Percentiles rank a stretch among this genome's conserved stretches.
Conservation (phyloP, 805 yeast species). For the Nakazawaea ambrosiae region DNA sequence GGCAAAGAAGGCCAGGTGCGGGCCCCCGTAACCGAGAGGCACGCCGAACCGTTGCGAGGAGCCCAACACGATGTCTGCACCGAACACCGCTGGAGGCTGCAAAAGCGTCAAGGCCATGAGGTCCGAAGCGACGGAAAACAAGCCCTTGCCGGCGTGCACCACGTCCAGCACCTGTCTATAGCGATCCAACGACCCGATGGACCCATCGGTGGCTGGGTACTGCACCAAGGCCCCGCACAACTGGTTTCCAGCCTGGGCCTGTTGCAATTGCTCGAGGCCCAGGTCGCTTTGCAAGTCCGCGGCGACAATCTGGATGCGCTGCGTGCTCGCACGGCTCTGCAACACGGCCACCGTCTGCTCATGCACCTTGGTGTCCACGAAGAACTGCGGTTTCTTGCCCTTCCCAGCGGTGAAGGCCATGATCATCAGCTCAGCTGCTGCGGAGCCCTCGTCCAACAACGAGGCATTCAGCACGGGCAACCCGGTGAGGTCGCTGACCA, state of each 20-base stretch:
- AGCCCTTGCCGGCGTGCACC: constrained; percentile 65
- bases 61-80: constrained; percentile 92
- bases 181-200: constrained; percentile 40
- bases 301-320: constrained; percentile 57
- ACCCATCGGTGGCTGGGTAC: constrained; percentile 87
- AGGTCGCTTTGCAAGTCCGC: constrained; percentile 42
- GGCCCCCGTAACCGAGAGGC: constrained; percentile 97
- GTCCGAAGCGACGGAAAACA: constrained; percentile 86
- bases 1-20: constrained; percentile 96
- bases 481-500: constrained; percentile 85
- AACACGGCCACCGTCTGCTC: constrained; percentile 83
- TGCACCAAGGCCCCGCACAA: constrained; percentile 83
- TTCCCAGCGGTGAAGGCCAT: constrained; percentile 61
- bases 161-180: constrained; percentile 52
- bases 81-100: constrained; percentile 76
- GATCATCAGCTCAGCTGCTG: constrained; percentile 96
- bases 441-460: constrained; percentile 91
- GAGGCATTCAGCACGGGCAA: constrained; percentile 94
- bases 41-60: constrained; percentile 95
- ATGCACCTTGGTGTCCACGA: constrained; percentile 71
- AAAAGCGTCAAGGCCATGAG: constrained; percentile 80
- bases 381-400: constrained; percentile 61
- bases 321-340: constrained; percentile 68
- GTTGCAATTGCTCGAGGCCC: constrained; percentile 27
- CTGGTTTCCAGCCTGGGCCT: constrained; percentile 20